Percentiles rank a stretch among this genome's conserved stretches.
Conservation (phyloP, 2,329 filamentous ascomycete genomes). For the Rasamsonia emersonii region DNA sequence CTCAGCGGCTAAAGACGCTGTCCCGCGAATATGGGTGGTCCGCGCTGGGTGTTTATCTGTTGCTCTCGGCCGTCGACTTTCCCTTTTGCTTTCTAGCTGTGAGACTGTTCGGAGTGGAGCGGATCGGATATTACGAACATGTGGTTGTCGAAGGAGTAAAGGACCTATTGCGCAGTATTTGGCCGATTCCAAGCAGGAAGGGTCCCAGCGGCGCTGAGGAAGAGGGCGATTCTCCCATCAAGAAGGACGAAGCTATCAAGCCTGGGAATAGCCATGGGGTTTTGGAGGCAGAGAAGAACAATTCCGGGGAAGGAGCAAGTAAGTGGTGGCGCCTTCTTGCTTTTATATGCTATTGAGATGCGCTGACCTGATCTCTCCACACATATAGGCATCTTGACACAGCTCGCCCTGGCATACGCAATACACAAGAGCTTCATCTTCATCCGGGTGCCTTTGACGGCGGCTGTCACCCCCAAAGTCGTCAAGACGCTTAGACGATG, state of each 20-base stretch:
- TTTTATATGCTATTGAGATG: neutral
- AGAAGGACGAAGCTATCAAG: conserved; percentile 10
- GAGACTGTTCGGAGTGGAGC: conserved; percentile 70
- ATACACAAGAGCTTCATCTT: conserved; percentile 99
- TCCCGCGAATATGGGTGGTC: conserved; percentile 92
- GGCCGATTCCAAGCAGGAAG: too few species aligned
- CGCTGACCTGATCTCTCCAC: conserved; percentile 11
- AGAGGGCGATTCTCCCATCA: too few species aligned
- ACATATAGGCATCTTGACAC: conserved; percentile 60
- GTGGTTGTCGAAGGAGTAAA: conserved; percentile 33
- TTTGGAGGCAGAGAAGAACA: conserved; percentile 53
- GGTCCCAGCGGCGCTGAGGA: too few species aligned
- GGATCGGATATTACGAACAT: conserved; percentile 57
- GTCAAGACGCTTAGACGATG: conserved; percentile 77
- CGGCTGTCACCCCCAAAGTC: conserved; percentile 86
- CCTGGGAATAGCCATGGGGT: conserved; percentile 40
- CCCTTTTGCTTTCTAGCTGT: conserved; percentile 93
- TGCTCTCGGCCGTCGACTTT: conserved; percentile 77
- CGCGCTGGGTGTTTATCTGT: conserved; percentile 82
- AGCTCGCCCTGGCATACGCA: conserved; percentile 86
- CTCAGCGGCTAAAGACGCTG: conserved; percentile 68
- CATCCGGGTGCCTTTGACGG: conserved; percentile 83
- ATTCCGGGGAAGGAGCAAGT: conserved; percentile 62
- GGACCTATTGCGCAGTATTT: conserved; percentile 10
- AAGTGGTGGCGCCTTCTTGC: conserved; percentile 35